Evolutionary conservation across 148 eudicot genomes (phyloP), one percentile per base, ranked within the genome.

Genomic region (Fagopyrum tataricum): DNA sequence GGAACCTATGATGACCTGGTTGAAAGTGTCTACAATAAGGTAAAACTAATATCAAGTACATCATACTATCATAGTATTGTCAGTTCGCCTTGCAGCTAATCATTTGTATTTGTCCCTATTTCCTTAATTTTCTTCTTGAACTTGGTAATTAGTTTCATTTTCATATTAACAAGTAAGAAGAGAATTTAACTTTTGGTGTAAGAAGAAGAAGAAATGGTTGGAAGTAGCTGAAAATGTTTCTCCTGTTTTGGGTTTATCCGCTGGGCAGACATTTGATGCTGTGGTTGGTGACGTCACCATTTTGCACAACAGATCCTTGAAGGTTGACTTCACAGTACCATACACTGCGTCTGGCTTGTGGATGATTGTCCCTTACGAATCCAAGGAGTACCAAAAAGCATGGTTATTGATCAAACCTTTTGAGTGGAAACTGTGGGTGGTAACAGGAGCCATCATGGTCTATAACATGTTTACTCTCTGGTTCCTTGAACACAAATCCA

Each of bases 301-400:
- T 69, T 37, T 78, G 52, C 79, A 81, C 4, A 67, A 76, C 31
- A 78, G 88, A 67, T 61, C 82, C 31, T 67, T 49, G 40, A 47
- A 53, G 39, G 86, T 85, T 47, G 88, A 85, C 2, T 85, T 82
- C 44, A 82, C 88, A 4, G 86, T 78, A 23, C 84, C 88, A n/a
- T 85, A 72, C 72, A 40, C 74, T 0, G 79, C 71, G 9, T 79
- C 88, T 40, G 84, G 84, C 24, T 76, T 85, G 75, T 37, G 79
- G 4, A 76, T 85, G 85, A 48, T 85, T 49, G 88, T 85, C 15
- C 82, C 80, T 52, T 69, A 76, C 40, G 82, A 70, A 73, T 44
- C 83, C 20, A 44, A 68, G 44, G 59, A 79, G 6, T 79, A 75
- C 7, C 67, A 71, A 8, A 82, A 74, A 46, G 88, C 82, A 18